Evolutionary conservation across 495 filamentous ascomycete species (phyloP), one percentile per base, ranked within the genome.

Genomic region (Pyrenopolyporus hunteri): DNA sequence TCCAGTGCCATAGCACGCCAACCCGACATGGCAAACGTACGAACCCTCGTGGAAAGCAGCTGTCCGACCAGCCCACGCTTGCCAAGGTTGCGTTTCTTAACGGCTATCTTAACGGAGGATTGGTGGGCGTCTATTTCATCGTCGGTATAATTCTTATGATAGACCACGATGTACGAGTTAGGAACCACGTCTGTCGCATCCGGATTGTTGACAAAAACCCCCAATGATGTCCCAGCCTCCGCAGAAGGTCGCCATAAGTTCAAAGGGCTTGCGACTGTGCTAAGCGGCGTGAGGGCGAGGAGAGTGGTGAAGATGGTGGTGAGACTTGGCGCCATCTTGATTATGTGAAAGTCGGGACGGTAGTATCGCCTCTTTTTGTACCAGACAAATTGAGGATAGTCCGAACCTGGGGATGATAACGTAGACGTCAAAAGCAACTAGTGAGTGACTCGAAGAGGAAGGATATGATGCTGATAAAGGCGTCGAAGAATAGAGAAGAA

Each of bases 1-100:
- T 82, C 78, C 33, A 82, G 69, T 14, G 75, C 68, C 75, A 78
- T 77, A 54, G 77, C 79, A 8, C 75, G 75, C 80, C 76, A 81
- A 17, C 72, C 73, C 20, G 69, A 67, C 64, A 83, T 70, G 53
- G 68, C 62, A 60, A 79, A 76, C 3, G 73, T 66, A 55, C 76
- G 66, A 56, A 82, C 73, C 4, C 55, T 53, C 7, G 71, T 75
- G 8, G 75, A 77, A 8, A 82, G 67, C 11, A 72, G 57, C 36
- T 68, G 73, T 22, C 80, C 80, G 19, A 58, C 61, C 7, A 70
- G 63, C 32, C 71, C 70, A 35, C 80, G 75, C 68, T 76, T 77
- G 60, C 65, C 70, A 28, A 81, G 26, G 68, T 80, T 82, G 25
- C 80, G 74, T 67, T 77, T 82, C 63, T 73, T 69, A 42, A 82